Percentiles rank a stretch among this genome's conserved stretches.
phyloP scores from a whole-genome alignment of 2,329 filamentous ascomycete species.

The Fusarium annulatum region DNA sequence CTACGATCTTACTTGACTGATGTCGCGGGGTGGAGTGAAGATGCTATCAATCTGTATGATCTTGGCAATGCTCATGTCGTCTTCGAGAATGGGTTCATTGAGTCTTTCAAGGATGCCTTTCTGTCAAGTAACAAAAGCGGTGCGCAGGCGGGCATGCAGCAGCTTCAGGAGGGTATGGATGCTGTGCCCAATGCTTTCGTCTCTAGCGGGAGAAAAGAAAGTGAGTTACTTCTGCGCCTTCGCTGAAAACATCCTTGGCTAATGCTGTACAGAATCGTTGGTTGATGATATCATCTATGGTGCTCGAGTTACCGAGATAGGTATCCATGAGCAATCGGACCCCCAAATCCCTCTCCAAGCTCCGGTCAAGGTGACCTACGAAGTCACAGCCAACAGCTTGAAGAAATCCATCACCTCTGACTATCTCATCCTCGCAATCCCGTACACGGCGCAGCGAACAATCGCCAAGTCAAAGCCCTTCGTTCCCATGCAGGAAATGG shows the following conservation, averaged over 20 bases:
- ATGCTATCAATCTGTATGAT: background rate
- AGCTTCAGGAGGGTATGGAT: background rate
- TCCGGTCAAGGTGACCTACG: background rate
- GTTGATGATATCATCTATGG: background rate
- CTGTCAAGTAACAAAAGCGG: background rate
- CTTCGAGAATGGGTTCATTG: background rate
- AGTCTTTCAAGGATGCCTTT: background rate
- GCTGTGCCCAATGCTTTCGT: background rate
- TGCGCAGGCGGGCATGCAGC: rapidly evolving
- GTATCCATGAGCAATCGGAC: no score
- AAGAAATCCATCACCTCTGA: background rate
- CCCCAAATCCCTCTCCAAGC: no score
- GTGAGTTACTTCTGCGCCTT: no score
- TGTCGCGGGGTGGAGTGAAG: background rate
- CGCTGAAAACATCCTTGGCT: no score
- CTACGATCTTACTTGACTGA: background rate
- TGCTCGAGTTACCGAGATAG: background rate
- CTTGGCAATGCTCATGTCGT: background rate
- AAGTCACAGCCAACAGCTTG: background rate
- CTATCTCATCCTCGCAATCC: background rate
- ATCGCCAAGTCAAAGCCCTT: background rate
- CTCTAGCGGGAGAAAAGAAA: background rate
- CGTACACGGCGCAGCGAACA: background rate
- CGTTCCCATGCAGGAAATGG: background rate
- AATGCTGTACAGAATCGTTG: no score